Base-by-base conservation (phyloP, 768 basidiomycete genomes). In the Leccinellum albellum region DNA sequence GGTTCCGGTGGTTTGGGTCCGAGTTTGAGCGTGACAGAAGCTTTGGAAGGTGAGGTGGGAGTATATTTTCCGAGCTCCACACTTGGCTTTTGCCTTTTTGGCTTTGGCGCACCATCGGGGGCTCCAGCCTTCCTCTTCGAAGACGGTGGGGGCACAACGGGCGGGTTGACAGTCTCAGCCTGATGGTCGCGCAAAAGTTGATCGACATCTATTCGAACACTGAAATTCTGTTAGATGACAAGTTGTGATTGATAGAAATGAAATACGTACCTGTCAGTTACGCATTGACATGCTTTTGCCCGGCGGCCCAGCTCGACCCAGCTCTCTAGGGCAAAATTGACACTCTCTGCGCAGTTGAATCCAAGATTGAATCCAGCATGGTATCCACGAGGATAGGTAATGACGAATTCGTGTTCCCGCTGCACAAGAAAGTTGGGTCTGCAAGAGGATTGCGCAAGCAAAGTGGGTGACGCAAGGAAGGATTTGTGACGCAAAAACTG, bases 401-500 rank as follows among this genome's bases (percentile, higher is more conserved):
- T 89, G 40, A 98, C 90, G 60, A 98, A 97, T 70, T 98, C 95
- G n/a, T 92, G 91, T 45, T 89, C 84, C 47, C 94, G 87, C 66
- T 99, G 97, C 0, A 96, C 94, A 26, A 95, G 82, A 55, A 82
- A 82, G 67, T 95, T 99, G 50, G 91, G 95, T 53, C 76, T 77
- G 61, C 89, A 92, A 3, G 90, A 85, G 0, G 87, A 84, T 64
- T 91, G 85, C 0, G 90, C 84, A 1, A 99, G 82, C 4, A 86
- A 76, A 7, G 81, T 86, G 0, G 97, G 97, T 1, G 94, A 97
- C 3, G 89, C 94, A 37, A 96, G 82, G 73, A 93, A 98, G 0
- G 93, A 90, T 70, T 99, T 99, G 75, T 99, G 97, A 3, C 97
- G 86, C 54, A 99, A 79, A 74, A 98, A 99, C 68, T 99, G 93